Conservation (phyloP, 2,329 filamentous ascomycete species). For the Sarocladium brachiariae region DNA sequence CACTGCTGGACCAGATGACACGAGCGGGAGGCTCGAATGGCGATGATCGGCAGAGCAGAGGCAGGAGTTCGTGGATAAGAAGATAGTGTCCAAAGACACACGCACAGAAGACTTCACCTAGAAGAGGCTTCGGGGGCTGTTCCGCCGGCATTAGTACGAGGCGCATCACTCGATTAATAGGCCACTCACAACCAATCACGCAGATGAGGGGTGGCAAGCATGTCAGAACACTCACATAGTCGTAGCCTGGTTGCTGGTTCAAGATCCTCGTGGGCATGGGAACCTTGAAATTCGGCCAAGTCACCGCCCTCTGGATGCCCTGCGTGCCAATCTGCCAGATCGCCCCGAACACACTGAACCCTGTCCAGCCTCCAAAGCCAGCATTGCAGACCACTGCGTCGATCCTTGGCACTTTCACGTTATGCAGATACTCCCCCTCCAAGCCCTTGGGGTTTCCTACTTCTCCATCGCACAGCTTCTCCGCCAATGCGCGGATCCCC, state of each 20-base stretch:
- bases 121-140: constrained; percentile 45
- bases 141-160: background rate
- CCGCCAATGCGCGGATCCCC: constrained; percentile 42
- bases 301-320: constrained; percentile 60
- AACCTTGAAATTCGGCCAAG: constrained; percentile 73
- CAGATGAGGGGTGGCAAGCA: no score
- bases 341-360: constrained; percentile 62
- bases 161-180: background rate
- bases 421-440: constrained; percentile 28
- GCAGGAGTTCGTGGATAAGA: constrained; percentile 71
- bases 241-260: constrained; percentile 28
- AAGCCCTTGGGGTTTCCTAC: constrained; percentile 38
- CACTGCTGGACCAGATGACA: constrained; percentile 80
- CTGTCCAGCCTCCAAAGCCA: constrained; percentile 79
- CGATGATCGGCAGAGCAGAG: constrained; percentile 54
- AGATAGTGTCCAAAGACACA: constrained; percentile 96
- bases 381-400: constrained; percentile 82
- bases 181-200: no score
- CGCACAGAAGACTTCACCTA: constrained; percentile 81
- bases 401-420: constrained; percentile 58
- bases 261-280: constrained; percentile 42
- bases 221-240: constrained; percentile 25
- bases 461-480: constrained; percentile 35
- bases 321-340: constrained; percentile 45
- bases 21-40: constrained; percentile 54